Percentiles rank a stretch among this genome's conserved stretches.
Conservation (phyloP, 805 yeast genomes). For the Myxozyma geophila region DNA sequence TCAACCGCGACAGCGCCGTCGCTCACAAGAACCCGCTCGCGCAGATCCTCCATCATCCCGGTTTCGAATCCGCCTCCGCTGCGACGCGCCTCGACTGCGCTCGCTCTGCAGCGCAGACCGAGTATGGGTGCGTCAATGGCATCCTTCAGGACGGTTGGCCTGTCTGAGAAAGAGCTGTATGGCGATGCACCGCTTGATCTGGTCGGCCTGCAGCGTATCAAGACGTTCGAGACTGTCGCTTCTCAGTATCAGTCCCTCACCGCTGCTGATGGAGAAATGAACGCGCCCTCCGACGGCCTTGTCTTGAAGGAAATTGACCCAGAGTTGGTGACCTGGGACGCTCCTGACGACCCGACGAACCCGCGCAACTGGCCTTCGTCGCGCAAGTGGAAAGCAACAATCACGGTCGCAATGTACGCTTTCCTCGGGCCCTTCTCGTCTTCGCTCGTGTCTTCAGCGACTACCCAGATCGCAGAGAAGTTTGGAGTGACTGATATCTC, state of each 20-base stretch:
- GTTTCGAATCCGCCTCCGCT: conserved; percentile 22
- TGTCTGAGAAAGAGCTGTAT: conserved; percentile 19
- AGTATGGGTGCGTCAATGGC: conserved; percentile 13
- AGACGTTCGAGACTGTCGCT: conserved; percentile 19
- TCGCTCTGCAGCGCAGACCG: conserved; percentile 14
- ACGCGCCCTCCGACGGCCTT: conserved; percentile 19
- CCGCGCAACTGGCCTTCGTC: conserved; percentile 70
- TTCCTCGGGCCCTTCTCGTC: conserved; percentile 66
- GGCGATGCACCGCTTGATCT: conserved; percentile 20
- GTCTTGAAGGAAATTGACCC: conserved; percentile 48
- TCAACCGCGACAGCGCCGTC: conserved; percentile 13
- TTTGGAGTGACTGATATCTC: conserved; percentile 51
- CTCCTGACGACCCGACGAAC: conserved; percentile 76
- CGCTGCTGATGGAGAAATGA: conserved; percentile 16
- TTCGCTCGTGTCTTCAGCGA: conserved; percentile 66
- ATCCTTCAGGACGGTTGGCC: conserved; percentile 13
- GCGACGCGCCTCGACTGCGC: conserved; percentile 25
- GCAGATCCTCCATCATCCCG: conserved; percentile 7
- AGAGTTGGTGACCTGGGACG: conserved; percentile 72
- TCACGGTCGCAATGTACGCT: conserved; percentile 58
- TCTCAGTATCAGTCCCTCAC: conserved; percentile 11
- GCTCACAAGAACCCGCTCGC: conserved; percentile 19
- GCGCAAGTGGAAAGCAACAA: conserved; percentile 52
- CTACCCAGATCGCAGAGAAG: conserved; percentile 52
- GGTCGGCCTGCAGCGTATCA: conserved; percentile 21